A percentile compares a stretch with the other conserved stretches of the same genome.
Conservation (phyloP, 2,329 filamentous ascomycete species). For the Apiospora aurea region DNA sequence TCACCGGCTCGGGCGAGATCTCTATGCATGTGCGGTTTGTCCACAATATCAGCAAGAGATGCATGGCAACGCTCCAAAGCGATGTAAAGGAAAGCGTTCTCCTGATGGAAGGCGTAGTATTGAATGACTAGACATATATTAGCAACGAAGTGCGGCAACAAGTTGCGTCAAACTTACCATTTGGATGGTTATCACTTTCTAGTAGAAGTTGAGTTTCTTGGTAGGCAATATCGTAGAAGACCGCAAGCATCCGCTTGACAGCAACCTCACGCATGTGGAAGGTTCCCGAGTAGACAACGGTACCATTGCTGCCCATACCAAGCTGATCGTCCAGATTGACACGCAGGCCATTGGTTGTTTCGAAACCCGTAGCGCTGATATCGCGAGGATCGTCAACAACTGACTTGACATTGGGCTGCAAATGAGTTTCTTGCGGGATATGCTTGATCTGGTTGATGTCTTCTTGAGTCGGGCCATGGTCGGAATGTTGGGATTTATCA, state of each 20-base stretch:
- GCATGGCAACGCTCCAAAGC: conserved; percentile 93
- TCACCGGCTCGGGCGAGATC: conserved; percentile 76
- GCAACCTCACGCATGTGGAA: conserved; percentile 94
- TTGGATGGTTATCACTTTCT: conserved; percentile 94
- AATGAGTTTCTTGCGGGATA: conserved; percentile 57
- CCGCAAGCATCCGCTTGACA: conserved; percentile 94
- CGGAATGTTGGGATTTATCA: conserved; percentile 49
- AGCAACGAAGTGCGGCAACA: neutral
- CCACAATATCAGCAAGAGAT: conserved; percentile 89
- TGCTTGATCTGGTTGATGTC: conserved; percentile 66
- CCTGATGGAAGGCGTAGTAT: conserved; percentile 91
- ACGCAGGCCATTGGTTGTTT: conserved; percentile 70
- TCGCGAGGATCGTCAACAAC: conserved; percentile 64
- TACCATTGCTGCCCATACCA: conserved; percentile 92
- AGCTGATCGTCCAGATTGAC: conserved; percentile 70
- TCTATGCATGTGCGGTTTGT: conserved; percentile 72
- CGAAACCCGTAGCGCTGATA: conserved; percentile 64
- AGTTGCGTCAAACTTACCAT: conserved; percentile 57
- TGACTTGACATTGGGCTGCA: conserved; percentile 69
- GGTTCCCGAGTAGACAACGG: conserved; percentile 91
- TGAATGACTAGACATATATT: conserved; percentile 74
- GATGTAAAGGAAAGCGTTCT: conserved; percentile 92
- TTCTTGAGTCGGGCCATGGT: conserved; percentile 63
- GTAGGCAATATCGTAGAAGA: conserved; percentile 94
- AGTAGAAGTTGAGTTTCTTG: conserved; percentile 90